These are phyloP conservation scores for Hymenoscyphus fraxineus DNA, from an alignment of 2,329 filamentous ascomycete genomes.

Conservation along the genomic window DNA sequence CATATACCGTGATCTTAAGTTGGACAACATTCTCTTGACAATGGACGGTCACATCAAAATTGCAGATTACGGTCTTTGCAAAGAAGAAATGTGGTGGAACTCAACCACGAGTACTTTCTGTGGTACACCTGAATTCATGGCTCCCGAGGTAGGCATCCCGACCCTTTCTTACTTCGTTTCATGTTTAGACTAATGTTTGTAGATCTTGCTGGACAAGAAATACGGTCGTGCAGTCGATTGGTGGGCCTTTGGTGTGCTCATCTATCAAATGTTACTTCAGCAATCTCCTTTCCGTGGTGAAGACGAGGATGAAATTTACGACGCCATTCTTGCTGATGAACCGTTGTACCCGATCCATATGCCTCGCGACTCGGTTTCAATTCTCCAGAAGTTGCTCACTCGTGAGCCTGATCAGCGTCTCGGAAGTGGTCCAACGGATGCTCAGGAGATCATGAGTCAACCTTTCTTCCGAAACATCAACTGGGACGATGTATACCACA, in stretches of 20 bases:
- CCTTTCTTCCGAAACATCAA: conserved; percentile 97
- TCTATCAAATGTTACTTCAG: conserved; percentile 99
- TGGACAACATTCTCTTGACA: conserved; percentile 87
- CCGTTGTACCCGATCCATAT: conserved; percentile 98
- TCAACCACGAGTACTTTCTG: conserved; percentile 97
- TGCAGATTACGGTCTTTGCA: conserved; percentile 96
- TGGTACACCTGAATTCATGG: conserved; percentile 99
- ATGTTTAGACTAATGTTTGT: conserved; percentile 29
- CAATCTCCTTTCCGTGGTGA: conserved; percentile 98
- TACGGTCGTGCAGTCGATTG: conserved; percentile 96
- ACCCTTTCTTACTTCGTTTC: conserved; percentile 8
- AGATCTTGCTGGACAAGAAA: conserved; percentile 97
- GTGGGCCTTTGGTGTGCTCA: conserved; percentile 99
- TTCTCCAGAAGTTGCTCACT: conserved; percentile 93
- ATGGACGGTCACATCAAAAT: conserved; percentile 98
- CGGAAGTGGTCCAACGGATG: conserved; percentile 92
- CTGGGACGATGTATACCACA: conserved; percentile 98
- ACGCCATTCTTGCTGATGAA: conserved; percentile 95
- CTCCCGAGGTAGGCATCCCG: conserved; percentile 69
- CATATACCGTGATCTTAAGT: conserved; percentile 82
- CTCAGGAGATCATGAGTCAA: conserved; percentile 98
- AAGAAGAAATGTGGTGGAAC: conserved; percentile 99
- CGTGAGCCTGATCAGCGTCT: conserved; percentile 90
- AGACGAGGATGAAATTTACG: conserved; percentile 98
- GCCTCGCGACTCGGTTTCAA: conserved; percentile 95